Base-by-base conservation (phyloP, 2,329 filamentous ascomycete species). In the Aspergillus ruber region DNA sequence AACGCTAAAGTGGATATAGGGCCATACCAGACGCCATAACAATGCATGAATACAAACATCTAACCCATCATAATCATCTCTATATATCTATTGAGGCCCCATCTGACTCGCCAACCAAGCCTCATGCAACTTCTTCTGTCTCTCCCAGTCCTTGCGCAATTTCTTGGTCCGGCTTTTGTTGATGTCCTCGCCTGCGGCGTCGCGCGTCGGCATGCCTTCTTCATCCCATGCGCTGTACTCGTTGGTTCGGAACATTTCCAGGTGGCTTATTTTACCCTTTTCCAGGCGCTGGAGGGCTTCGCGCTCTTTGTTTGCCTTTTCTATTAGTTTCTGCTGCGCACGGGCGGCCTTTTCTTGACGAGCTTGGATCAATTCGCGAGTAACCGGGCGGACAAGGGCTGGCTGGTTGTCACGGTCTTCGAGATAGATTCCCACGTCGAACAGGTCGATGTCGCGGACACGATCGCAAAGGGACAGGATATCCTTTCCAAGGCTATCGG, bases 81-180 rank as follows among this genome's bases (percentile, higher is more conserved):
- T 25, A 20, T 36, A 48, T 40, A 25, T 33, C 39, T 41, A 49
- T 50, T 49, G 44, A 10, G 36, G 9, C 17, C 36, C 36, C 36
- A 39, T 47, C 39, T 60, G 58, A 17, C 45, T 52, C 17, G 54
- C 56, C 50, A 55, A 43, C 57, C 57, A 60, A 9, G 56, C 51
- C 53, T 60, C 57, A 23, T 60, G 58, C 13, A 44, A 67, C 77
- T 91, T 94, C 77, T 90, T 93, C 74, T 96, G 91, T 64, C 78
- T 83, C 58, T 94, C 86, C 88, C 88, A 95, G 47, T 89, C 84
- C 75, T 96, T 96, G 71, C 77, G 84, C 57, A 95, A 68, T 74
- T 88, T 90, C 78, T 96, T 96, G 44, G 72, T 62, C 62, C 83
- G 80, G 50, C 79, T 86, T 75, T 95, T 95, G 4, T 87, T 80